Evolutionary conservation across 192 early-diverging fungal species (phyloP), one percentile per base, ranked within the genome.

Genomic region (Mortierella alpina): DNA sequence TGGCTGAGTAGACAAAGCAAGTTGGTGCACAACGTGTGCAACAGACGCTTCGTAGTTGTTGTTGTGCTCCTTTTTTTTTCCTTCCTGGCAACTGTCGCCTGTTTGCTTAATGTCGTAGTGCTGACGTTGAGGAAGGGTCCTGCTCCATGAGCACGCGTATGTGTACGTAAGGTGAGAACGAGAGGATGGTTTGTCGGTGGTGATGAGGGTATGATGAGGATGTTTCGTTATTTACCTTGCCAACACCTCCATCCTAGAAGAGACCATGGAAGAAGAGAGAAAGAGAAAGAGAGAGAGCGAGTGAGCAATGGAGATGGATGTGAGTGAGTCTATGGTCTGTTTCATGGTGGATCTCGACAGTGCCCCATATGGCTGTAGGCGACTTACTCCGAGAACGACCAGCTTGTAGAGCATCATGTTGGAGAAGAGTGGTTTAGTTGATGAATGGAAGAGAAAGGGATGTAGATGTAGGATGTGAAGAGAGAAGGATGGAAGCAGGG

Each of bases 401-500:
- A 98, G 86, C 85, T 98, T 98, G 87, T 96, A 98, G 82, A 96
- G 92, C 89, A 94, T 95, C 95, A 98, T 96, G 70, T 74, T 83
- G 65, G 45, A 57, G 55, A 15, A 31, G 11, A 42, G 22, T 12
- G 54, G 12, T 2, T 9, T 23, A n/a, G 59, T 1, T 10, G 15
- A 20, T 20, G 49, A 7, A 15, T 53, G 59, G 62, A 40, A 15
- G 53, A 22, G 18, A 52, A 54, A 47, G 11, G 20, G 4, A 44
- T 20, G 7, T 0, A 46, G 50, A 2, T 8, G 44, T 9, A 49
- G 15, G 44, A 66, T n/a, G 59, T 15, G 57, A 18, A 55, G 11
- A 53, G 12, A 39, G 49, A 18, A n/a, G n/a, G 46, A 46, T 6
- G 20, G 23, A 44, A 20, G 15, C 13, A 59, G 40, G 5, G 31